Evolutionary conservation across 2,329 filamentous ascomycete genomes (phyloP).

Genomic region (Neofusicoccum parvum): DNA sequence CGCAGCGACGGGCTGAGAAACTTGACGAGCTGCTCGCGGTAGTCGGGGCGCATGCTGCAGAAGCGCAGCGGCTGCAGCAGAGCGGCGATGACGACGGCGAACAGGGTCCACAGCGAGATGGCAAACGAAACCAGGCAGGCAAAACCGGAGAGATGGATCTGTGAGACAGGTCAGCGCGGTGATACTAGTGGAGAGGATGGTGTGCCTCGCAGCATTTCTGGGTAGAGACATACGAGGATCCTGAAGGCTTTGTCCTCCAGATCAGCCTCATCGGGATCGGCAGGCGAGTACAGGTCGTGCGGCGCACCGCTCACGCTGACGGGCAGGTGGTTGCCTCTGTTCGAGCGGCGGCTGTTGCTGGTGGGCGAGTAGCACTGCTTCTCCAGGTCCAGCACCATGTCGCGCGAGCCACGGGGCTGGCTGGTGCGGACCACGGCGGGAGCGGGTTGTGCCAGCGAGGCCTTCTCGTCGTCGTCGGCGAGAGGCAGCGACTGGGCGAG

Average conservation of each 20-base stretch:
- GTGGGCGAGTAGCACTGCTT: conserved; percentile 32
- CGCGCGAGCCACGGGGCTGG: conserved; percentile 25
- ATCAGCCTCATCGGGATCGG: conserved; percentile 39
- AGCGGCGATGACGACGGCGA: conserved; percentile 51
- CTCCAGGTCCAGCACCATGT: conserved; percentile 36
- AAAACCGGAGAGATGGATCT: conserved; percentile 58
- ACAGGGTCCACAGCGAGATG: conserved; percentile 56
- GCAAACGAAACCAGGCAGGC: conserved; percentile 57
- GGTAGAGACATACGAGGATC: conserved; percentile 39
- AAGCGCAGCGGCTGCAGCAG: conserved; percentile 57
- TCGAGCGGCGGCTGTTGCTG: conserved; percentile 27
- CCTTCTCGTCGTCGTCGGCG: conserved; percentile 26
- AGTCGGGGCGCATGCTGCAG: conserved; percentile 51
- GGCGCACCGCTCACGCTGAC: conserved; percentile 29
- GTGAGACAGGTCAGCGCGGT: background rate
- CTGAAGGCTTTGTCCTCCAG: conserved; percentile 49
- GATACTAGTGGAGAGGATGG: background rate
- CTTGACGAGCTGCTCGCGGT: conserved; percentile 52
- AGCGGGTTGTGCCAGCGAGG: conserved; percentile 20
- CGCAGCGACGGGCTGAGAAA: conserved; percentile 58
- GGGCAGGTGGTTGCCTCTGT: conserved; percentile 27
- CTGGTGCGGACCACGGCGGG: background rate
- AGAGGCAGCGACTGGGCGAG: conserved; percentile 26
- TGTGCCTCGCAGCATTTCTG: background rate
- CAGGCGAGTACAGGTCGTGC: conserved; percentile 34